Conservation (phyloP, 768 basidiomycete genomes). For the Agrocybe pediades region DNA sequence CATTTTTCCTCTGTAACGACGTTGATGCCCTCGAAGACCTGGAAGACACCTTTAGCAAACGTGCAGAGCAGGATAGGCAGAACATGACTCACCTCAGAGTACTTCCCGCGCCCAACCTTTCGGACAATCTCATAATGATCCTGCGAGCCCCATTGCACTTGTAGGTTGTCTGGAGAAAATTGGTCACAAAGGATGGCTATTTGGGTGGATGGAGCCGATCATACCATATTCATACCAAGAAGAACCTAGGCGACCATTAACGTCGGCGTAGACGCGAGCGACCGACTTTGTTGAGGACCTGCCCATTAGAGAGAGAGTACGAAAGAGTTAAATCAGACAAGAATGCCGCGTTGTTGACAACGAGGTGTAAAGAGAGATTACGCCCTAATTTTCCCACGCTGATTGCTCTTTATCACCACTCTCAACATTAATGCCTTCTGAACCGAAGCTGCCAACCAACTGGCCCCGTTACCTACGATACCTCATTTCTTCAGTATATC, state of each 20-base stretch:
- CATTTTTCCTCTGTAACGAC: conserved; percentile 91
- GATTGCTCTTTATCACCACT: conserved; percentile 18
- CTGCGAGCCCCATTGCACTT: conserved; percentile 97
- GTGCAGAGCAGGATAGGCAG: conserved; percentile 3
- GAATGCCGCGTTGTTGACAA: conserved; percentile 14
- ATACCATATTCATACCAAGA: conserved; percentile 96
- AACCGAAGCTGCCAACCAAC: conserved; percentile 12
- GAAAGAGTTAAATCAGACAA: conserved; percentile 8
- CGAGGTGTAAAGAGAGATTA: conserved; percentile 18
- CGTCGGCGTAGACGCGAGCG: conserved; percentile 85
- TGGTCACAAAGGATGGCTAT: conserved; percentile 21
- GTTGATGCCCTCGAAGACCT: conserved; percentile 95
- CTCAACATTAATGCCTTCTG: not conserved
- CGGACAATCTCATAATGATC: conserved; percentile 98
- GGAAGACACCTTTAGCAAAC: conserved; percentile 12
- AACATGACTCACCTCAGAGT: conserved; percentile 72
- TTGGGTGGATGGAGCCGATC: conserved; percentile 19
- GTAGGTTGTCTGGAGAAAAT: conserved; percentile 75
- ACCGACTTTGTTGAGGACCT: conserved; percentile 76
- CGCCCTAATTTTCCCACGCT: conserved; percentile 25
- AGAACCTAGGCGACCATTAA: conserved; percentile 84
- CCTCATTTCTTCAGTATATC: conserved; percentile 51
- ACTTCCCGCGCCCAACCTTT: conserved; percentile 95
- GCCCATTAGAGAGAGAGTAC: conserved; percentile 54
- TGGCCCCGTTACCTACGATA: conserved; percentile 53